Evolutionary conservation across 129 eudicot genomes (phyloP).

Genomic region (Cynara cardunculus): DNA sequence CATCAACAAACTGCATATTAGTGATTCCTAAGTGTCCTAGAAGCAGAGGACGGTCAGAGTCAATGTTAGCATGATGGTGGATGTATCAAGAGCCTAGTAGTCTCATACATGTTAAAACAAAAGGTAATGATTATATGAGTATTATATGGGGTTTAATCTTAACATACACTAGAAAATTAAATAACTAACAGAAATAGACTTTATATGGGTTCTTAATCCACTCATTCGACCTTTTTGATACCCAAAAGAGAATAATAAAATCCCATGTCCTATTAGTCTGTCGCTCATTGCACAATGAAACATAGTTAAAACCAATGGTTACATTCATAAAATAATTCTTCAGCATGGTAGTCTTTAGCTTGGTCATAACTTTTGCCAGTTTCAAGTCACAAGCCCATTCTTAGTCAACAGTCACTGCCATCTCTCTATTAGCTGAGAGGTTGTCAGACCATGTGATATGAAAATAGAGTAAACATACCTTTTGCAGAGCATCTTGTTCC

Average conservation of each 20-base stretch:
- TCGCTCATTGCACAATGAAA: not conserved
- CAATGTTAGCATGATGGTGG: not conserved
- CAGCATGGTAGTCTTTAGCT: not conserved
- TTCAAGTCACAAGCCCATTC: not conserved
- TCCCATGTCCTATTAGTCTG: not conserved
- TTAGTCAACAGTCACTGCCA: not conserved
- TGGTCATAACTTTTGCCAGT: not conserved
- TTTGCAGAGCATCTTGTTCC: slow-evolving; percentile 66
- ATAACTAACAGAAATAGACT: not conserved
- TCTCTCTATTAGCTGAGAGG: not conserved
- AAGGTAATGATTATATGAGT: not conserved
- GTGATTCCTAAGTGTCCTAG: not conserved
- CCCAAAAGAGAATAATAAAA: not conserved
- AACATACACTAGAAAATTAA: not conserved
- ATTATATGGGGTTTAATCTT: not conserved
- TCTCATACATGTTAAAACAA: not conserved
- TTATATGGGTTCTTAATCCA: not conserved
- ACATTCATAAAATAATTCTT: not conserved
- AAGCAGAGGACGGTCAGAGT: not conserved
- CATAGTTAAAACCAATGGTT: not conserved
- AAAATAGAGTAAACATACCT: slow-evolving; percentile 39
- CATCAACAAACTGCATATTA: no score
- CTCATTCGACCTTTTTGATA: not conserved
- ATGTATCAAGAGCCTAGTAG: not conserved
- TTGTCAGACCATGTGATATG: not conserved